Evolutionary conservation across 1,139 yeast species (phyloP), one percentile per base, ranked within the genome.

Genomic region (Suhomyces bokatorum): DNA sequence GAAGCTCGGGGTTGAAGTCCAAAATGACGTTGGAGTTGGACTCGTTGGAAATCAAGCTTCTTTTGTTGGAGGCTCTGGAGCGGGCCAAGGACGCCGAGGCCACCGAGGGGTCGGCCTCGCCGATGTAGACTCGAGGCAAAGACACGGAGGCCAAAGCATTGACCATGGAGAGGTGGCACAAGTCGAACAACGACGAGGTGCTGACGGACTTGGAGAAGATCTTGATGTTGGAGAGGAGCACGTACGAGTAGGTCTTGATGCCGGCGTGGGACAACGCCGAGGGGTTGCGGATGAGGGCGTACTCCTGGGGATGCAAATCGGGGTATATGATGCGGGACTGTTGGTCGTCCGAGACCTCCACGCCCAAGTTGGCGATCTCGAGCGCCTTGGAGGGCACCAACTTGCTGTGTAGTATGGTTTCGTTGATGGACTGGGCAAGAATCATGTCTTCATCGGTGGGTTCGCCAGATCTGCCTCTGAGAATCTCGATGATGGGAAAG

Each of bases 391-490:
- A 65, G 3, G 79, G 70, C 27, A 87, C 63, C 15, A 84, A 50
- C 40, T 79, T 78, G 15, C 84, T 74, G 53, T 80, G 82, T 44
- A 79, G 64, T 13, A 85, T 59, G 3, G 75, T 65, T 54, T 87
- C 88, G 56, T 80, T 81, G 28, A 88, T 58, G 47, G 73, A 72
- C 62, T 88, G 96, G 3, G 95, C 81, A 29, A 87, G 59, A 27
- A 80, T 81, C 87, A 88, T 89, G 63, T 91, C 97, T 66, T 91
- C 97, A 53, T 85, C 90, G 1, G 95, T 83, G 17, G 97, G 97
- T 3, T 93, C 89, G 30, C 90, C 88, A 11, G 73, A 62, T 45
- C 89, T 73, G 15, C 96, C 96, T 47, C 95, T 73, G 45, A 84
- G 78, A 13, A 89, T 80, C 54, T 88, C 95, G 10, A 91, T 91